phyloP scores from a whole-genome alignment of 2,329 filamentous ascomycete genomes.

The Calonectria pteridis region DNA sequence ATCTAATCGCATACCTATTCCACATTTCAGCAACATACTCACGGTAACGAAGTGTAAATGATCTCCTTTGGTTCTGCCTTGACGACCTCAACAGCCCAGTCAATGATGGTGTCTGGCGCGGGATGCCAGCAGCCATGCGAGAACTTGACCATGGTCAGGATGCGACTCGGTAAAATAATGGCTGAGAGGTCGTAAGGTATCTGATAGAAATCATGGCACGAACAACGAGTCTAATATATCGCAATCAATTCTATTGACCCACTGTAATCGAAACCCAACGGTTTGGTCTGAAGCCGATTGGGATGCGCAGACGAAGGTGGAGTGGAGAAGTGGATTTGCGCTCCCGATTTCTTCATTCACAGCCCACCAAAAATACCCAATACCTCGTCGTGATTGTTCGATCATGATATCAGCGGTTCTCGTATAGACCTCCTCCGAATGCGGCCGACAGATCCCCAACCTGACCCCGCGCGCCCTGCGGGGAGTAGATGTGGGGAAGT shows the following conservation, averaged over 20 bases:
- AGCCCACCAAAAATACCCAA: neutral
- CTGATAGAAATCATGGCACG: neutral
- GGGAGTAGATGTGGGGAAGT: neutral
- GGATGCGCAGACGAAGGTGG: neutral
- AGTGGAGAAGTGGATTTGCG: neutral
- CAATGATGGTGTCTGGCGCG: constrained; percentile 8
- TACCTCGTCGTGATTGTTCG: neutral
- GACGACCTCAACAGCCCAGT: constrained; percentile 8
- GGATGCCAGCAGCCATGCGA: constrained; percentile 14
- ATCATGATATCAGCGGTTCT: neutral
- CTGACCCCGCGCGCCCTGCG: neutral
- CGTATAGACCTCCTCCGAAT: neutral
- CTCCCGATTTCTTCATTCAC: neutral
- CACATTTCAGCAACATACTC: neutral
- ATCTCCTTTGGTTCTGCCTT: neutral
- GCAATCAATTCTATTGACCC: neutral
- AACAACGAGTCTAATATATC: neutral
- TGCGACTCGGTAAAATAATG: neutral
- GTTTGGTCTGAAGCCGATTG: neutral
- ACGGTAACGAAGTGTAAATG: constrained; percentile 11
- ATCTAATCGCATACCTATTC: neutral
- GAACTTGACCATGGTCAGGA: constrained; percentile 2
- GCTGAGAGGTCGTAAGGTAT: too few species aligned
- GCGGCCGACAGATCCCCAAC: neutral
- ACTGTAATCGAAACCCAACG: neutral